Evolutionary conservation across 441 rosid species (phyloP), one percentile per base, ranked within the genome.

Genomic region (Erodium texanum): DNA sequence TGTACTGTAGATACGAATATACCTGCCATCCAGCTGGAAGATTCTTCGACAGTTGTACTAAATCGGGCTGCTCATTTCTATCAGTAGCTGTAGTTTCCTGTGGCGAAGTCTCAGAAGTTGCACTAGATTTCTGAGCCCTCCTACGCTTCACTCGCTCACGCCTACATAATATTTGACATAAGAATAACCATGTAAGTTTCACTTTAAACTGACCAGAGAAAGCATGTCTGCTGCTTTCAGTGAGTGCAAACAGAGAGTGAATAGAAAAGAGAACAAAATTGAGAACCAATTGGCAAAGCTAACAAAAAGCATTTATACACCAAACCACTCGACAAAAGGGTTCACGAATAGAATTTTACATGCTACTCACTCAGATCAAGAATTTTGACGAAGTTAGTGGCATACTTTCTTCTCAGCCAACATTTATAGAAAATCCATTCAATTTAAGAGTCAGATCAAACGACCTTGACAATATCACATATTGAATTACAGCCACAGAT

Each of bases 91-190:
- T 23, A 6, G 65, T 58, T 7, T 38, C 76, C 61, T 80, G 80
- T 0, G 78, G 59, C 66, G 76, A 36, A 45, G 61, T 48, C 59
- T 19, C 24, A 43, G 76, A 77, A 5, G 79, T 75, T 80, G 78
- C 86, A 70, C 80, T 76, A 54, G 84, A 82, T 32, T 81, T 83
- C 70, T 85, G 76, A 56, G 87, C 90, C 82, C 88, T 83, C 76
- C 83, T 86, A n/a, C 88, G 83, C 83, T 92, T 94, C 63, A 92
- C 97, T 78, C 89, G 79, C 73, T 87, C 96, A 34, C 97, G 98
- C 99, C 99, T 94, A 64, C 22, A 65, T 22, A 22, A 7, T 41
- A 22, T 43, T 41, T 22, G 36, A n/a, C 19, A 66, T 19, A 38
- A 38, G 22, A 62, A 48, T 29, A 15, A 62, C 12, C 56, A 63